Conservation (phyloP, 2,329 filamentous ascomycete genomes). For the Fonsecaea multimorphosa region DNA sequence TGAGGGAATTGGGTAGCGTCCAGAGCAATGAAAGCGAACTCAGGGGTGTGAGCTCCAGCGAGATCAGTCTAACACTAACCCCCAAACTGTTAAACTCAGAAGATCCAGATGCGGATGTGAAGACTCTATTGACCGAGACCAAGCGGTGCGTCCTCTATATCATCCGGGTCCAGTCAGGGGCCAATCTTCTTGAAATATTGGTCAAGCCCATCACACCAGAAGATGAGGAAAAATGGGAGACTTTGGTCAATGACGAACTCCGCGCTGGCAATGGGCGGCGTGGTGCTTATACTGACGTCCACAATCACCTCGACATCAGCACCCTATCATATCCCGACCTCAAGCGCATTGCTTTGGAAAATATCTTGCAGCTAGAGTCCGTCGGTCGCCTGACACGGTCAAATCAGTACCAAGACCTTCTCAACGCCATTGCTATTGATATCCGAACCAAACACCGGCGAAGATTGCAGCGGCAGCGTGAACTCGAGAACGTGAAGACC, state of each 20-base stretch:
- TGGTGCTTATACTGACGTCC: constrained; percentile 87
- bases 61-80: constrained; percentile 88
- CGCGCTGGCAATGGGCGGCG: constrained; percentile 69
- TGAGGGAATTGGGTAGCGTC: constrained; percentile 91
- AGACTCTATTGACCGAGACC: constrained; percentile 95
- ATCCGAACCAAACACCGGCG: constrained; percentile 96
- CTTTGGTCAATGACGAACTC: constrained; percentile 82
- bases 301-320: constrained; percentile 84
- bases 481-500: constrained; percentile 70
- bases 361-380: constrained; percentile 87
- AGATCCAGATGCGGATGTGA: constrained; percentile 90
- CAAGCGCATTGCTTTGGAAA: constrained; percentile 91
- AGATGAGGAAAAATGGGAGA: constrained; percentile 87
- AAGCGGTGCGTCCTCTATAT: constrained; percentile 98
- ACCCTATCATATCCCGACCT: constrained; percentile 88
- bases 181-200: constrained; percentile 92
- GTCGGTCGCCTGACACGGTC: constrained; percentile 81
- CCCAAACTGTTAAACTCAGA: constrained; percentile 88
- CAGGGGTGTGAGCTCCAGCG: constrained; percentile 80
- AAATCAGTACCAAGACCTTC: constrained; percentile 96
- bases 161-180: constrained; percentile 90
- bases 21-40: constrained; percentile 97
- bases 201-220: constrained; percentile 85
- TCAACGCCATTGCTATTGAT: constrained; percentile 95
- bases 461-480: constrained; percentile 86